Evolutionary conservation across 352 stramenopile species (phyloP).

Genomic region (Phytophthora podocarpi): DNA sequence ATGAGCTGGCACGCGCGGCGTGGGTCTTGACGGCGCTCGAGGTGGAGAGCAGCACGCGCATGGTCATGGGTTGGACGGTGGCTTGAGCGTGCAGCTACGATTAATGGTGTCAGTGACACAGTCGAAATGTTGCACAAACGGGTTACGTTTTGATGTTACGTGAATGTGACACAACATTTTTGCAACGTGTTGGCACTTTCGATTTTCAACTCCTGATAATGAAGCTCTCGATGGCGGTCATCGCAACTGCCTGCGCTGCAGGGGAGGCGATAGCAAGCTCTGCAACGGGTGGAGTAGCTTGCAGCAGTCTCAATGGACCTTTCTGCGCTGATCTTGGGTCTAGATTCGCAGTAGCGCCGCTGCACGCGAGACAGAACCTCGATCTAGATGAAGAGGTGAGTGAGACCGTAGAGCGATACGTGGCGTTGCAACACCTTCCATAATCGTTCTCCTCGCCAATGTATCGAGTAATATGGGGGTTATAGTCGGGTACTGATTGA

Average conservation of each 20-base stretch:
- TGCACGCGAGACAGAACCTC: constrained; percentile 49
- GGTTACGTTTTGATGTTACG: background rate
- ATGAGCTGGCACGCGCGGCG: constrained; percentile 39
- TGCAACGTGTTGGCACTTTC: constrained; percentile 15
- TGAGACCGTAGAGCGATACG: constrained; percentile 17
- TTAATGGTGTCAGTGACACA: constrained; percentile 26
- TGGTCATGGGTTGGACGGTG: constrained; percentile 28
- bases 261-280: background rate
- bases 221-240: background rate
- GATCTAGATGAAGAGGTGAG: constrained; percentile 50
- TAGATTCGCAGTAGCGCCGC: constrained; percentile 40
- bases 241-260: constrained; percentile 14
- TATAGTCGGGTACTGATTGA: background rate
- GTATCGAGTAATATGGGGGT: background rate
- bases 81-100: constrained; percentile 28
- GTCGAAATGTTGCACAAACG: constrained; percentile 12
- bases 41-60: constrained; percentile 52
- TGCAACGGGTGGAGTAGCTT: constrained; percentile 10
- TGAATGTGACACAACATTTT: constrained; percentile 17
- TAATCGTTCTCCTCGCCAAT: background rate
- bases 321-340: constrained; percentile 44
- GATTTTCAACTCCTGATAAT: constrained; percentile 23
- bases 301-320: constrained; percentile 76
- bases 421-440: background rate
- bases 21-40: constrained; percentile 34